These are phyloP conservation scores for Eustoma russellianum DNA, from an alignment of 257 asterid genomes.

Conservation along the genomic window DNA sequence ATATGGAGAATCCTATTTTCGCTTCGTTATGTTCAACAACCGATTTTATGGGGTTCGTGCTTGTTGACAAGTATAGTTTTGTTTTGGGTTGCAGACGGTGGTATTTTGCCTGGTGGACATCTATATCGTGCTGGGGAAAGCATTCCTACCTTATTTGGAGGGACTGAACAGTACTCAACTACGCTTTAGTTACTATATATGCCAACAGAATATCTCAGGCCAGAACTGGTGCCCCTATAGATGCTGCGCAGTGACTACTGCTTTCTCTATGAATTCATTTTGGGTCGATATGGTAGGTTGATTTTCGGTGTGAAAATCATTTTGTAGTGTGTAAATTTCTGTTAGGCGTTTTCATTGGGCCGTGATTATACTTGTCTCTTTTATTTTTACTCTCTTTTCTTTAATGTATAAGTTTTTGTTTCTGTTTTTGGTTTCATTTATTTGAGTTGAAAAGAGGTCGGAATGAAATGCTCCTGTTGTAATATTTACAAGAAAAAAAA, in stretches of 20 bases:
- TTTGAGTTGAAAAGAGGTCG: slow-evolving; percentile 11
- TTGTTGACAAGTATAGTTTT: no score
- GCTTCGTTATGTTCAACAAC: no score
- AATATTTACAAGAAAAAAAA: no score
- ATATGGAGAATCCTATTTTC: no score
- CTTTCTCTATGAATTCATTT: slow-evolving; percentile 3
- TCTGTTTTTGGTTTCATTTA: slow-evolving; percentile 6
- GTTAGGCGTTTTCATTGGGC: slow-evolving; percentile 1
- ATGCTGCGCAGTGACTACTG: slow-evolving; percentile 40
- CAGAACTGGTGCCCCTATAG: slow-evolving; percentile 77
- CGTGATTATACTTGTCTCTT: slow-evolving; percentile 1
- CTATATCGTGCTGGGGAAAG: slow-evolving; percentile 91
- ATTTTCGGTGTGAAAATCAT: slow-evolving; percentile 19
- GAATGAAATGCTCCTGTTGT: no score
- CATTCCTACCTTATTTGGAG: slow-evolving; percentile 87
- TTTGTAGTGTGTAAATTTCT: slow-evolving; percentile 21
- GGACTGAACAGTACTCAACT: slow-evolving; percentile 87
- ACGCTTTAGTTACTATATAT: slow-evolving; percentile 78
- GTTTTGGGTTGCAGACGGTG: slow-evolving; percentile 60
- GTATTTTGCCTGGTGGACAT: slow-evolving; percentile 97
- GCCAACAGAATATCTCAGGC: slow-evolving; percentile 99
- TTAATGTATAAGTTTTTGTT: slow-evolving; percentile 13
- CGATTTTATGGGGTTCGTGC: no score
- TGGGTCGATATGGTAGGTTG: slow-evolving; percentile 12
- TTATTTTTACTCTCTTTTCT: background rate